These are phyloP conservation scores for Malbranchea zuffiana DNA, from an alignment of 2,329 filamentous ascomycete species.

Conservation along the genomic window DNA sequence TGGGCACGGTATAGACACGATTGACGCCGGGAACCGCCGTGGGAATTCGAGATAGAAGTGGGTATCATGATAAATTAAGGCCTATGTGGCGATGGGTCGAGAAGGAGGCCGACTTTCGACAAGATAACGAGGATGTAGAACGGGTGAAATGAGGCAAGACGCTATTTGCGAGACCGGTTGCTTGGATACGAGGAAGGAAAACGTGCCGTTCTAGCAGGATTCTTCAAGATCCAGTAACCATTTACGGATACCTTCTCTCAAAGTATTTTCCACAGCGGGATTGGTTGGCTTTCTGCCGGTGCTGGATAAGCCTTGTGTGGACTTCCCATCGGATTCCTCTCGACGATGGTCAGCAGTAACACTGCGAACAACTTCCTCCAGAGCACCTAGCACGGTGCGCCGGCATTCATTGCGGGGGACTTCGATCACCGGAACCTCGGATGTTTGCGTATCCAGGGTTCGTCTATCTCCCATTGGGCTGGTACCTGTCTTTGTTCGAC, in stretches of 20 bases:
- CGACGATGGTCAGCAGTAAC: conserved; percentile 41
- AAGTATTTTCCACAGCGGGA: conserved; percentile 37
- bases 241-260: conserved; percentile 46
- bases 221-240: conserved; percentile 45
- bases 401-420: conserved; percentile 44
- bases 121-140: no score
- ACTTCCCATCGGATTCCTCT: conserved; percentile 24
- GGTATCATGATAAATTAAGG: neutral
- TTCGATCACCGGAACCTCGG: conserved; percentile 31
- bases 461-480: conserved; percentile 16
- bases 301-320: conserved; percentile 8
- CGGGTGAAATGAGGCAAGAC: no score
- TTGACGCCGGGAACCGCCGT: no score
- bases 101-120: no score
- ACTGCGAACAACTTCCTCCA: conserved; percentile 46
- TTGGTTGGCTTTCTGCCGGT: conserved; percentile 24
- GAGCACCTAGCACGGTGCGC: conserved; percentile 44
- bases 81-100: neutral
- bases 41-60: no score
- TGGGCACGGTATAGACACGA: no score
- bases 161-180: no score
- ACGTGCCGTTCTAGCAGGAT: no score
- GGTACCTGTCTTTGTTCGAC: conserved; percentile 23
- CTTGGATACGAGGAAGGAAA: no score
- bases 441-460: conserved; percentile 1